Evolutionary conservation across 1,284 basidiomycete species (phyloP), one percentile per base, ranked within the genome.

Genomic region (Cryptococcus sp.): DNA sequence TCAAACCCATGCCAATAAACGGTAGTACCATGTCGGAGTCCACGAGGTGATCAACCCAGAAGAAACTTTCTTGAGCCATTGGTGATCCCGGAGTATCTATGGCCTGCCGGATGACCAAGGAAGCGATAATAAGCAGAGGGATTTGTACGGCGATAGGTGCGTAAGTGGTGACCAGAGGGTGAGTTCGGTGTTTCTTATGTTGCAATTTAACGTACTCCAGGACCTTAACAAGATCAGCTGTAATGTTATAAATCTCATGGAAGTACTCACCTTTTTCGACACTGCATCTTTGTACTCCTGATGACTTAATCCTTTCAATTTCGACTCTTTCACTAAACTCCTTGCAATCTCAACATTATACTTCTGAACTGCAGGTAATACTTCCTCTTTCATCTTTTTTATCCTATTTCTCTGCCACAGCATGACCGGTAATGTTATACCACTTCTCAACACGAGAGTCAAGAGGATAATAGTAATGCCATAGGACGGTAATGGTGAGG

Each of bases 321-420:
- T 69, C 50, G 67, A 72, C 35, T 78, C 66, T 7, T 53, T 60
- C 2, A 71, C 61, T 0, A 80, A 60, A 14, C 60, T 31, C 8
- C 70, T 46, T 0, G 78, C 79, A 6, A 80, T 62, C 14, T 56
- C 52, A 23, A 68, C 64, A 60, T 80, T 79, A 56, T 71, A 58
- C 32, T 55, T 46, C 59, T 74, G 70, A 61, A 81, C 74, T 43
- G 72, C 65, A 0, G 82, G 82, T 42, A 69, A 53, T 10, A 82
- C 79, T 0, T 74, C 46, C 46, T 76, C 66, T 31, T 68, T 59
- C 44, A 78, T 66, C 15, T 73, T 55, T 23, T 65, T 52, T 5
- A 73, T 71, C 30, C 80, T 64, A 35, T 54, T 50, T 1, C 79
- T 63, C 57, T 80, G 77, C 81, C 81, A 83, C 2, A 81, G 48